phyloP scores from a whole-genome alignment of 352 stramenopile species.

The Phytophthora vignae region DNA sequence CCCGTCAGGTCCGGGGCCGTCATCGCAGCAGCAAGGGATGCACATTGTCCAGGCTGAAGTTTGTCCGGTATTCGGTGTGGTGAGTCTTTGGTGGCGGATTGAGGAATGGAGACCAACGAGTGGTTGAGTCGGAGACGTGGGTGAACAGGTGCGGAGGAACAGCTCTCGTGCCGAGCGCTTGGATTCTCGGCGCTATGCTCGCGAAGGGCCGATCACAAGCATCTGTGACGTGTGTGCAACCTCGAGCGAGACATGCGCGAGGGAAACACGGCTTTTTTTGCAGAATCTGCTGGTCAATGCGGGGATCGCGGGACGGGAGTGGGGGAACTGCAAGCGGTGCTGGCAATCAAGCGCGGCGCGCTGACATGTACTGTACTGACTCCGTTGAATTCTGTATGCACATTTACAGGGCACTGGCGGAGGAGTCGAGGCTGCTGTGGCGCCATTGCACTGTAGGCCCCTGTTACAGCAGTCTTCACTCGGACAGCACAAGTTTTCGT shows the following conservation, averaged over 20 bases:
- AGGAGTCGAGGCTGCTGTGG: no score
- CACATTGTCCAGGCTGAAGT: slow-evolving; percentile 10
- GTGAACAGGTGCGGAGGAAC: background rate
- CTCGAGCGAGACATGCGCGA: slow-evolving; percentile 15
- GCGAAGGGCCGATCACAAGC: slow-evolving; percentile 17
- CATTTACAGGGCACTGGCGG: no score
- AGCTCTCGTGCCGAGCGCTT: background rate
- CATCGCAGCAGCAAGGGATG: slow-evolving; percentile 35
- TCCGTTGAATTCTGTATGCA: no score
- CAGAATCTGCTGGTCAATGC: slow-evolving; percentile 1
- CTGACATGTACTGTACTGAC: no score
- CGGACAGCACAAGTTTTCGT: no score
- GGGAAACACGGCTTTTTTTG: background rate
- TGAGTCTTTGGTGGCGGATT: slow-evolving; percentile 15
- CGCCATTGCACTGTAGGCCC: no score
- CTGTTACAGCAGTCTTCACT: no score
- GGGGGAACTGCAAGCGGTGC: background rate
- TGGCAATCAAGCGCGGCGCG: background rate
- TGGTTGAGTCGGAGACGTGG: slow-evolving; percentile 20
- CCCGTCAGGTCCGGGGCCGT: slow-evolving; percentile 22
- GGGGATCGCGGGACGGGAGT: background rate
- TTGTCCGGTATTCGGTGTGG: slow-evolving; percentile 7
- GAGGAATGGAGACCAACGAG: slow-evolving; percentile 20
- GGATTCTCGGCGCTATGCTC: slow-evolving; percentile 16
- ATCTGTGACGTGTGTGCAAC: slow-evolving; percentile 31